Evolutionary conservation across 1,139 yeast genomes (phyloP).

Genomic region (Meyerozyma smithsonii): DNA sequence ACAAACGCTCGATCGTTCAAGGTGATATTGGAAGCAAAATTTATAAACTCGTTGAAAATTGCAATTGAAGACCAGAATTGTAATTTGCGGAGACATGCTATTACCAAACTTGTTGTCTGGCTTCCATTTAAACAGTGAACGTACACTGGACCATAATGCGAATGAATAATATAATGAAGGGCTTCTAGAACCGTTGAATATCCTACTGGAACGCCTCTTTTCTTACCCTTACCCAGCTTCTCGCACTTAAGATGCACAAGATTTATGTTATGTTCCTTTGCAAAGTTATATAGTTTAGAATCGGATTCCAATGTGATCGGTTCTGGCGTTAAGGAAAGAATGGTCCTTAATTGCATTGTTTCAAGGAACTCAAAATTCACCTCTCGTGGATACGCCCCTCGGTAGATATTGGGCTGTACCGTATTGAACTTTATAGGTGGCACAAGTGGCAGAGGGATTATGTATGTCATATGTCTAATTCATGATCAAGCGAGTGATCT

Average conservation of each 20-base stretch:
- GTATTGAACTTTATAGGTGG: conserved; percentile 81
- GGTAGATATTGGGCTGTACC: conserved; percentile 63
- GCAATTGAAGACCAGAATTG: conserved; percentile 90
- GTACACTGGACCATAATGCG: conserved; percentile 64
- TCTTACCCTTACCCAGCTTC: conserved; percentile 67
- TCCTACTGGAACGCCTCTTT: conserved; percentile 74
- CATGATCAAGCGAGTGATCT: not conserved
- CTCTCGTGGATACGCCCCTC: conserved; percentile 86
- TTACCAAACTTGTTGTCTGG: conserved; percentile 74
- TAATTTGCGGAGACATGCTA: conserved; percentile 80
- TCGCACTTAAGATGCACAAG: conserved; percentile 66
- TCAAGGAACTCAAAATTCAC: conserved; percentile 70
- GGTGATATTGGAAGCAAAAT: conserved; percentile 74
- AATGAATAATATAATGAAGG: conserved; percentile 56
- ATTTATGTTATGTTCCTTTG: conserved; percentile 40
- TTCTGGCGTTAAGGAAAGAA: conserved; percentile 75
- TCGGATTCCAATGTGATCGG: conserved; percentile 57
- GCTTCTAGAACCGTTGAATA: conserved; percentile 57
- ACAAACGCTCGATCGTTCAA: conserved; percentile 80
- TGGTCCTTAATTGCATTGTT: conserved; percentile 62
- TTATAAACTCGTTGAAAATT: conserved; percentile 78
- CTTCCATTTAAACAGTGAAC: conserved; percentile 89
- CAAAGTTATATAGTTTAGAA: conserved; percentile 47
- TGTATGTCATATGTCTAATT: conserved; percentile 13
- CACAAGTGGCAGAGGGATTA: conserved; percentile 42